Base-by-base conservation (phyloP, 441 rosid genomes). In the Pelargonium citronellum region DNA sequence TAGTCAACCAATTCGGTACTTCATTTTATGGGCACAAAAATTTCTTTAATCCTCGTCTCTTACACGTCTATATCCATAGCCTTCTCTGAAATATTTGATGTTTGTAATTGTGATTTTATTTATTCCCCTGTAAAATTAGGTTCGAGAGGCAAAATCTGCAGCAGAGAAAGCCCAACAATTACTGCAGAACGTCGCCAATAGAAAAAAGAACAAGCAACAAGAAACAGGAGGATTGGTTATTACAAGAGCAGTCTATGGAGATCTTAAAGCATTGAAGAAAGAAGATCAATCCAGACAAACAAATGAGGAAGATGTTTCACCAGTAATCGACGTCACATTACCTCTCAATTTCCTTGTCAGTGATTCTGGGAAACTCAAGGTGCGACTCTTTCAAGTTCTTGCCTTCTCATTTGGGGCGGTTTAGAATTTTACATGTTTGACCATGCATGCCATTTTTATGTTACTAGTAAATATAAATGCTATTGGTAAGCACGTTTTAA, bases 291-390 rank as follows among this genome's bases (percentile, higher is more conserved):
- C 69, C 64, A 71, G 76, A 69, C 86, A 64, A 71, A 70, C 24
- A 24, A 61, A 72, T 68, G 78, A 79, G 13, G 87, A 84, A 71
- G 73, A 63, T 49, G 78, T 81, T 79, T 85, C 86, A 0, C 85
- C 83, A 77, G 80, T 88, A 37, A 79, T 87, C 15, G 95, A 95
- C 76, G 98, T 95, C 73, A 86, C 99, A 20, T 65, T 88, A 73
- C 94, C 96, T 70, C 89, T 92, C 67, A 95, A 91, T 86, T 95
- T 95, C 84, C 87, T 91, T 12, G 87, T 95, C 74, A 89, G 77
- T 49, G 95, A 92, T 73, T 77, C 89, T 13, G 97, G 97, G 72
- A 84, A 83, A 71, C 91, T 92, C 77, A 91, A 88, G 94, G 96
- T 88, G 83, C 67, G 71, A 47, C 70, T 70, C 72, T 71, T 49